Evolutionary conservation across 2,329 filamentous ascomycete genomes (phyloP).

Genomic region (Aspergillus floridensis): DNA sequence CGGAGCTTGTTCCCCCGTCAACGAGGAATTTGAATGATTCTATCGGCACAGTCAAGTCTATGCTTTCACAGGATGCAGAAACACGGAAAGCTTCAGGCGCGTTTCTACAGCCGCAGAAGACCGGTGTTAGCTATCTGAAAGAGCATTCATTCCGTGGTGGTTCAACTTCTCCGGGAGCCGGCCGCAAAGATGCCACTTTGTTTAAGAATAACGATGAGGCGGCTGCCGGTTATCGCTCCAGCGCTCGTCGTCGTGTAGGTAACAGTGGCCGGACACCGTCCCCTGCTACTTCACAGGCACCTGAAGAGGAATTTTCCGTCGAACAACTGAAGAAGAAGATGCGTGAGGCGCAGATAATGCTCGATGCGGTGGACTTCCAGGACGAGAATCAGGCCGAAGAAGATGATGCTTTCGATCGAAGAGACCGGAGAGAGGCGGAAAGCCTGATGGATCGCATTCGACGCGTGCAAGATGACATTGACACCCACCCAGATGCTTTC

Average conservation of each 20-base stretch:
- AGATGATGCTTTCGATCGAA: conserved; percentile 84
- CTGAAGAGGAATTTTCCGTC: conserved; percentile 74
- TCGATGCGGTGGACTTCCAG: conserved; percentile 94
- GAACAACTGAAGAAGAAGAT: conserved; percentile 93
- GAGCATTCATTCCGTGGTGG: conserved; percentile 81
- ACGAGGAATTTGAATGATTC: conserved; percentile 91
- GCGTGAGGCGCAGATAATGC: conserved; percentile 85
- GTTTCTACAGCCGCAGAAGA: conserved; percentile 87
- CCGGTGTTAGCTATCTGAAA: conserved; percentile 97
- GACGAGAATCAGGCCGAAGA: conserved; percentile 88
- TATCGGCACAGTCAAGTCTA: conserved; percentile 85
- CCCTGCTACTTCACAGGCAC: conserved; percentile 66
- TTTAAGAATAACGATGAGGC: conserved; percentile 91
- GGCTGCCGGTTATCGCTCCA: conserved; percentile 87
- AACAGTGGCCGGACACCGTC: conserved; percentile 70
- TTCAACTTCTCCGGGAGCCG: conserved; percentile 55
- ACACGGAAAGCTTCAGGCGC: conserved; percentile 84
- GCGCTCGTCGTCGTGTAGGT: conserved; percentile 80
- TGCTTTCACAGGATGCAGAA: conserved; percentile 87
- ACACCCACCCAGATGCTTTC: conserved; percentile 77
- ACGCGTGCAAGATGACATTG: conserved; percentile 90
- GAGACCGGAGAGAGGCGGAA: conserved; percentile 87
- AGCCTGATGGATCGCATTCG: conserved; percentile 91
- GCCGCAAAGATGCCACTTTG: conserved; percentile 89
- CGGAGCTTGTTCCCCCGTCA: conserved; percentile 91